Conservation (phyloP, 352 stramenopile species). For the Pythium biforme region DNA sequence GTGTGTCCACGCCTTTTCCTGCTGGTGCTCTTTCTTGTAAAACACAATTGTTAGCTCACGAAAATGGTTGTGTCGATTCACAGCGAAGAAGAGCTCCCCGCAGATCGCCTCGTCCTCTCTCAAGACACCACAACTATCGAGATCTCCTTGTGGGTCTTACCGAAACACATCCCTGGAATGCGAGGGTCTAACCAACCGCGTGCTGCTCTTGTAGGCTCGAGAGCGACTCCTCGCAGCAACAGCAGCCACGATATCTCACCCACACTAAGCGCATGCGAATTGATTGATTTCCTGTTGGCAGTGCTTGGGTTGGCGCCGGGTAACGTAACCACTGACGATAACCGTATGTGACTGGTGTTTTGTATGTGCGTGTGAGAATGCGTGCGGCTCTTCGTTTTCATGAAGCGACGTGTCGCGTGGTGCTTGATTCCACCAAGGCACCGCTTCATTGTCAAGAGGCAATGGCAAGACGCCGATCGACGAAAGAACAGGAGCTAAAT, state of each 20-base stretch:
- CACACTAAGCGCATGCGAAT: slow-evolving; percentile 51
- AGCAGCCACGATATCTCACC: slow-evolving; percentile 53
- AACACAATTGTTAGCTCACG: neutral
- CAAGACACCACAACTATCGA: neutral
- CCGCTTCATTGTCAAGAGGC: neutral
- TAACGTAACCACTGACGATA: slow-evolving; percentile 9
- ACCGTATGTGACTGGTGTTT: neutral
- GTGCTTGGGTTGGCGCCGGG: neutral
- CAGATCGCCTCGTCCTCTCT: neutral
- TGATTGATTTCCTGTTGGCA: slow-evolving; percentile 7
- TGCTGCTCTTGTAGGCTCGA: slow-evolving; percentile 16
- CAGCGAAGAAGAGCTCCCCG: slow-evolving; percentile 21
- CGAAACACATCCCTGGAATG: neutral
- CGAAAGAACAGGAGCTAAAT: neutral
- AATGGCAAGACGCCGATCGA: slow-evolving; percentile 7
- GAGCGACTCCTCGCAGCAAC: slow-evolving; percentile 48
- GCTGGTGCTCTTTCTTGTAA: neutral
- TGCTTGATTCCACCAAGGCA: neutral
- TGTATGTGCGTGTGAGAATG: neutral
- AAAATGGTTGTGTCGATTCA: neutral
- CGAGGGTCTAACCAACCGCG: neutral
- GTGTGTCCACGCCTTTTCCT: neutral
- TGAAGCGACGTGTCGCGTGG: neutral
- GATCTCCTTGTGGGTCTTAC: slow-evolving; percentile 1
- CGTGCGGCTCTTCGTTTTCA: slow-evolving; percentile 16